Evolutionary conservation across 2,329 filamentous ascomycete genomes (phyloP).

Genomic region (Colletotrichum phormii): DNA sequence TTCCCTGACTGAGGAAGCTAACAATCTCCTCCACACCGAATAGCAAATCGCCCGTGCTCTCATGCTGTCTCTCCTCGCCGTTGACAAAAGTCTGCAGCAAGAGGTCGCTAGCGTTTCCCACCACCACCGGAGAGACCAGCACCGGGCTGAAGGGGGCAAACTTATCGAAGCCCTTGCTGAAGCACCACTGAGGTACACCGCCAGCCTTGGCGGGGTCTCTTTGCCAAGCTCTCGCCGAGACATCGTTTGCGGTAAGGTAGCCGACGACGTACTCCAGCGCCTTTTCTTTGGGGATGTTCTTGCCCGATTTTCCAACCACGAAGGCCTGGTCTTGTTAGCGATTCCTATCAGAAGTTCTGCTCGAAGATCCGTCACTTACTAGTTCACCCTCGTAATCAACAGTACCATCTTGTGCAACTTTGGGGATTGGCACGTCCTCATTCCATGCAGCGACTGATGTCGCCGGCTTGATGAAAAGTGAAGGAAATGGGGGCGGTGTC

Average conservation of each 20-base stretch:
- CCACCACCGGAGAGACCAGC: conserved; percentile 45
- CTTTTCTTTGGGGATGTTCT: conserved; percentile 58
- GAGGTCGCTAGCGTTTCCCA: conserved; percentile 45
- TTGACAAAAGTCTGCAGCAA: conserved; percentile 57
- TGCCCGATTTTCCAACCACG: conserved; percentile 65
- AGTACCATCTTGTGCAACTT: conserved; percentile 57
- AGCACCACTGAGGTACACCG: conserved; percentile 62
- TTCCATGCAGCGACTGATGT: conserved; percentile 51
- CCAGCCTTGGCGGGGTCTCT: conserved; percentile 58
- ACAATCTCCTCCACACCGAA: conserved; percentile 60
- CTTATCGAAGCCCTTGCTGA: conserved; percentile 66
- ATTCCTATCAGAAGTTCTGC: too few relatives aligned
- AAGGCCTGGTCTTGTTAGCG: conserved; percentile 47
- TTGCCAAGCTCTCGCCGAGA: conserved; percentile 66
- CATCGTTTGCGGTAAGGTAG: conserved; percentile 59
- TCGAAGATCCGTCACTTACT: conserved; percentile 37
- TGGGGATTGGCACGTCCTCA: conserved; percentile 56
- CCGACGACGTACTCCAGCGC: conserved; percentile 62
- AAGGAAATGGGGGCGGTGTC: conserved; percentile 60
- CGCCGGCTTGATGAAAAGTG: conserved; percentile 63
- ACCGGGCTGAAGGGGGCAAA: conserved; percentile 67
- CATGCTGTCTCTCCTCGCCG: conserved; percentile 61
- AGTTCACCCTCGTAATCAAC: conserved; percentile 64
- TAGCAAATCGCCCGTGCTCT: conserved; percentile 60
- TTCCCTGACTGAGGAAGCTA: conserved; percentile 58